Base-by-base conservation (phyloP, 805 yeast genomes). In the Metschnikowia colocasiae region DNA sequence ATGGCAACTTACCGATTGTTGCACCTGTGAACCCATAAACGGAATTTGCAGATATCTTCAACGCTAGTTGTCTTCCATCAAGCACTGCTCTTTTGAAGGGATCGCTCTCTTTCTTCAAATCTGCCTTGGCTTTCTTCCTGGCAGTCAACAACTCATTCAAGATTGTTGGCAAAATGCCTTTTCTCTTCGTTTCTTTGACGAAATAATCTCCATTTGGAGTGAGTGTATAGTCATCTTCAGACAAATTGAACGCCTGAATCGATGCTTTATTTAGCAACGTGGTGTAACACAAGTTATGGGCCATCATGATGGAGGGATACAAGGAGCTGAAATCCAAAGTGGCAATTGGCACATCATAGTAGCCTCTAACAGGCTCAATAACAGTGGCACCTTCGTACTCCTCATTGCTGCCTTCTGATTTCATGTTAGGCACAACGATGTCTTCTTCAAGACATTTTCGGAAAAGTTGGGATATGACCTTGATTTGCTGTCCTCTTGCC, bases 11-110 rank as follows among this genome's bases (percentile, higher is more conserved):
- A 45, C 99, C 99, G 39, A 92, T 84, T 0, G 98, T 94, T 1
- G 99, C 99, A 67, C 99, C 99, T 0, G 99, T 94, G 68, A 94
- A 95, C 40, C 99, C 99, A 64, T 94, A 94, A 4, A 94, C 99
- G 1, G 99, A 95, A 65, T 94, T 94, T 1, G 99, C 99, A 10
- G 97, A 90, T 43, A 94, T 88, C 61, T 94, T 94, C 62, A 94
- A 74, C 0, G 99, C 99, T 59, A 94, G 74, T 68, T 94, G 99
- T 64, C 99, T 80, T 75, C 99, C 99, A 64, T 94, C 95, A 41
- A 95, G 76, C 29, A 94, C 98, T 60, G 90, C 95, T 56, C 87
- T 79, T 62, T 81, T 90, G 71, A 94, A 95, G 0, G 98, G 96
- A 65, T 94, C 99, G 0, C 85, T 87, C 64, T 95, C 99, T 46